These are phyloP conservation scores for Trypanosoma avium DNA, from an alignment of 208 protist species.

Conservation along the genomic window DNA sequence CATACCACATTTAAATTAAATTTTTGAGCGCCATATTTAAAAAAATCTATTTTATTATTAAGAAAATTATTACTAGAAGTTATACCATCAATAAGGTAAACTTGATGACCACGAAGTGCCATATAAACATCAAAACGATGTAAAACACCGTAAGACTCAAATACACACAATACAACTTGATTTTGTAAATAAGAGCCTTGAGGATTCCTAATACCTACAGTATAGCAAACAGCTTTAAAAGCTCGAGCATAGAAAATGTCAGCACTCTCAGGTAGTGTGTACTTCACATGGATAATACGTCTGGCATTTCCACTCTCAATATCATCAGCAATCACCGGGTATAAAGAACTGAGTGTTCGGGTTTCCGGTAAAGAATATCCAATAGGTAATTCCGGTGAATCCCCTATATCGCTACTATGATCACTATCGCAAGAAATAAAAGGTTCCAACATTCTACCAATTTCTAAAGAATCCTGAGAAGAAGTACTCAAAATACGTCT, in stretches of 20 bases:
- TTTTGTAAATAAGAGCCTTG: no score
- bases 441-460: background rate
- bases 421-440: background rate
- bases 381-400: background rate
- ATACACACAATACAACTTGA: constrained; percentile 47
- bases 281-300: constrained; percentile 11
- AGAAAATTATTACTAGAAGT: no score
- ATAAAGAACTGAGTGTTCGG: no score
- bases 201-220: no score
- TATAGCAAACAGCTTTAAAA: constrained; percentile 36
- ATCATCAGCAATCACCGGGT: background rate
- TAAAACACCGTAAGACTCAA: constrained; percentile 58
- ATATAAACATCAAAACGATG: constrained; percentile 73
- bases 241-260: constrained; percentile 46
- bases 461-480: background rate
- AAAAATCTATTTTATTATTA: no score
- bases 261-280: constrained; percentile 28
- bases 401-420: background rate
- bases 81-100: constrained; percentile 55
- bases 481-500: constrained; percentile 30
- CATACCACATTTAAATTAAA: constrained; percentile 37
- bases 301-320: background rate
- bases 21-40: no score
- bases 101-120: constrained; percentile 62
- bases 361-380: no score